Evolutionary conservation across 139 green algal species (phyloP), one percentile per base, ranked within the genome.

Genomic region (Limnomonas spitsbergensis): DNA sequence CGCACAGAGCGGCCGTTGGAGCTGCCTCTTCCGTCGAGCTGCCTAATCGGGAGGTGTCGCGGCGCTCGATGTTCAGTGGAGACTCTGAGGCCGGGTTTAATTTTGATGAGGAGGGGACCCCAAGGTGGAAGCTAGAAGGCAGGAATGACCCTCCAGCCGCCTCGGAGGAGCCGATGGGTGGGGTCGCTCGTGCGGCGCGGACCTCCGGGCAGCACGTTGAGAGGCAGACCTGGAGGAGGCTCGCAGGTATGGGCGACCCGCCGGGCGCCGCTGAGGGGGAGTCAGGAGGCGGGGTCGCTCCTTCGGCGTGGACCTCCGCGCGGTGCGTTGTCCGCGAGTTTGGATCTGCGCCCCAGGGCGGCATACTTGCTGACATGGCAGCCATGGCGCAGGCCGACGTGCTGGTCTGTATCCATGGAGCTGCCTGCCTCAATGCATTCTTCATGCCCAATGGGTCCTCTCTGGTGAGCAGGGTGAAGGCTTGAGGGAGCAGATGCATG

Each of bases 341-440:
- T 74, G 67, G 67, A 3, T 53, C 67, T 53, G 67, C 3, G 40
- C 9, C 34, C 34, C 32, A 27, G 67, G 67, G 24, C 34, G 24
- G 7, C 20, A 7, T 31, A 35, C 9, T 40, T 7, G 4, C 24
- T 27, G 67, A 74, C 32, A 47, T 74, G 67, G 32, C 3, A 4
- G 39, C 4, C 67, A 74, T 74, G 32, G 9, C 31, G 4, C 67
- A 74, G 39, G 42, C 73, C 6, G 73, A 78, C 73, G 73, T 78
- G 31, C 29, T 78, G 42, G 32, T 78, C 27, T 78, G 73, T 29
- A 2, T 69, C 9, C 73, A 78, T 69, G 73, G 73, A 4, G 73
- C 73, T 36, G 73, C 73, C 7, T 78, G 73, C 73, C 2, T 70
- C 31, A 69, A 78, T 40, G 42, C 73, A 4, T 78, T 70, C 73